Base-by-base conservation (phyloP, 73 alveolate genomes). In the Blepharisma japonicum region DNA sequence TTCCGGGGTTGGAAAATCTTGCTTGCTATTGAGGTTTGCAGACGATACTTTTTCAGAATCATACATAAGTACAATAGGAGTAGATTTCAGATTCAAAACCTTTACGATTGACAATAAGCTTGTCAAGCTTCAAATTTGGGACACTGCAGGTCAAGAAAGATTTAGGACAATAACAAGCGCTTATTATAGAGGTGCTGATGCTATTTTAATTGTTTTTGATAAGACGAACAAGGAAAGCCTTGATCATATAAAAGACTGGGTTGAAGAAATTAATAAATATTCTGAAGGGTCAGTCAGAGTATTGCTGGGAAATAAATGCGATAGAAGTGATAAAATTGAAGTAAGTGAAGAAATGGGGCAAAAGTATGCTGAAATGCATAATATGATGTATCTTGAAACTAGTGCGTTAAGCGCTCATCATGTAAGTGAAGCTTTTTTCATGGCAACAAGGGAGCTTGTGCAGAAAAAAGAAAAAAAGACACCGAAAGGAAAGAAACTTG, bases 61-160 rank as follows among this genome's bases (percentile, higher is more conserved):
- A 42, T 91, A 91, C 68, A 71, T 91, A 67, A 89, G 95, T 14
- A 91, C 97, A 6, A 91, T 91, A 8, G 97, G 97, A 20, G 97
- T 91, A 7, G 97, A 91, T 77, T 91, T 88, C 79, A 88, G 89
- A 89, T 81, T 45, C 68, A 77, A 80, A 77, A 55, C 84, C 8
- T 32, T 81, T 14, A 70, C 81, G 6, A 49, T 80, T 8, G 82
- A 77, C 68, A 68, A 85, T 11, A 68, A 71, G 71, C 68, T 61
- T n/a, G 85, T 85, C 42, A 94, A 94, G 83, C 86, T 95, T 49
- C 89, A 95, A 80, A 91, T 95, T 77, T 95, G 99, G 99, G 99
- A 95, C 78, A 95, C 99, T 32, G 97, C 98, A 48, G 98, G 98
- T 8, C 88, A 92, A 74, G 98, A 90, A 83, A 79, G 98, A 77